Evolutionary conservation across 2,329 filamentous ascomycete species (phyloP), one percentile per base, ranked within the genome.

Genomic region (Fusarium mangiferae): DNA sequence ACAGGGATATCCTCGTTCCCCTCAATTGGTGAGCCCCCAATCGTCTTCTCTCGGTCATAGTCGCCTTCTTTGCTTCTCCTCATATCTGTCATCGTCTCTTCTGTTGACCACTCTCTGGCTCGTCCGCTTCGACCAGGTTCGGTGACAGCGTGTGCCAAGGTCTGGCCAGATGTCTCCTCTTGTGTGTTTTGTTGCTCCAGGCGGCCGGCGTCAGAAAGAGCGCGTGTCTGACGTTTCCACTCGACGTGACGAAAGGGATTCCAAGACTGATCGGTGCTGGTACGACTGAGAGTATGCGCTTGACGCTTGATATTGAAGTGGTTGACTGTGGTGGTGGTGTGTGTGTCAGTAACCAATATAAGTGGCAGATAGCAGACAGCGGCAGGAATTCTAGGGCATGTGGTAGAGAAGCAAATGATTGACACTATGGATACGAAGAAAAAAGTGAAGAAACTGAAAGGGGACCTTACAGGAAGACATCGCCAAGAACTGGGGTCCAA

Each of bases 201-300:
- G 26, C 73, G 74, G 9, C 73, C 75, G 52, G 72, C 79, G 55
- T 83, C 82, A 80, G 73, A 75, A 30, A 68, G 22, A 9, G 73
- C 54, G 52, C 78, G 76, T 18, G 66, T 70, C 57, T 73, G 76
- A 18, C 74, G 79, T 22, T 78, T 78, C 81, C 82, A 84, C 28
- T 78, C 71, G n/a, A 84, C 80, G 64, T 84, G 84, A 14, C 83
- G 82, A 59, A 87, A 87, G 13, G 83, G 84, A 36, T 86, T 87
- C 81, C 82, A 85, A 28, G 78, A 75, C 28, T 83, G 81, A 62
- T 83, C 81, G 56, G 78, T 72, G 61, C 80, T 80, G 41, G 82
- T 78, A 63, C 85, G 83, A 57, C 85, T 84, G 48, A 86, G 76
- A 28, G 72, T 80, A 67, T 85, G 84, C 66, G 86, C 86, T 65